Conservation (phyloP, 176 grass and related monocot genomes). For the Aegilops bicornis region DNA sequence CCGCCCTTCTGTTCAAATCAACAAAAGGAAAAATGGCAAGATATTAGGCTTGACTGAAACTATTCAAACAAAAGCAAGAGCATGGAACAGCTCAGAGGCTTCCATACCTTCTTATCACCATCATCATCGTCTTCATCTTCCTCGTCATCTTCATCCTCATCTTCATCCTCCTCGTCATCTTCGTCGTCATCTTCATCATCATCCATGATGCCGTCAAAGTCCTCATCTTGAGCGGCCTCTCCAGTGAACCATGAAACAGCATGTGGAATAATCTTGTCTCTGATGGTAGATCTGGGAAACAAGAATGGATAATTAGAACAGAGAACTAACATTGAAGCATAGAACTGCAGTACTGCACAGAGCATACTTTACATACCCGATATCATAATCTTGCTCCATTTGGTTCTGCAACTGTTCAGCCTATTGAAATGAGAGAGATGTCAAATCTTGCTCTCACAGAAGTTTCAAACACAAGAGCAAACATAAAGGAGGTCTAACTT, state of each 20-base stretch:
- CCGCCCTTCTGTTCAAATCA: conserved; percentile 52
- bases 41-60: background rate
- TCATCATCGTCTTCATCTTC: conserved; percentile 35
- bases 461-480: background rate
- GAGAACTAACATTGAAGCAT: background rate
- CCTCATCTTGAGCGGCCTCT: conserved; percentile 76
- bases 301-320: conserved; percentile 9
- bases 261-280: conserved; percentile 95
- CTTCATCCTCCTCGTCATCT: conserved; percentile 31
- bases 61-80: background rate
- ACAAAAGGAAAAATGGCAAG: background rate
- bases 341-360: background rate
- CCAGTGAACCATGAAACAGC: conserved; percentile 93
- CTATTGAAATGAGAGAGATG: conserved; percentile 40
- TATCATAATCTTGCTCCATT: conserved; percentile 98
- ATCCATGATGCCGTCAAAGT: conserved; percentile 65
- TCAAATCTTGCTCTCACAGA: background rate
- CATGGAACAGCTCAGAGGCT: background rate
- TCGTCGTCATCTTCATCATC: conserved; percentile 59
- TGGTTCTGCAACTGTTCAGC: conserved; percentile 91
- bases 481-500: conserved; percentile 21
- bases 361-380: conserved; percentile 53
- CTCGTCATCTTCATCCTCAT: conserved; percentile 21
- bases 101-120: conserved; percentile 32
- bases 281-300: conserved; percentile 75